Evolutionary conservation across 768 basidiomycete genomes (phyloP), one percentile per base, ranked within the genome.

Genomic region (Phaeotremella skinneri): DNA sequence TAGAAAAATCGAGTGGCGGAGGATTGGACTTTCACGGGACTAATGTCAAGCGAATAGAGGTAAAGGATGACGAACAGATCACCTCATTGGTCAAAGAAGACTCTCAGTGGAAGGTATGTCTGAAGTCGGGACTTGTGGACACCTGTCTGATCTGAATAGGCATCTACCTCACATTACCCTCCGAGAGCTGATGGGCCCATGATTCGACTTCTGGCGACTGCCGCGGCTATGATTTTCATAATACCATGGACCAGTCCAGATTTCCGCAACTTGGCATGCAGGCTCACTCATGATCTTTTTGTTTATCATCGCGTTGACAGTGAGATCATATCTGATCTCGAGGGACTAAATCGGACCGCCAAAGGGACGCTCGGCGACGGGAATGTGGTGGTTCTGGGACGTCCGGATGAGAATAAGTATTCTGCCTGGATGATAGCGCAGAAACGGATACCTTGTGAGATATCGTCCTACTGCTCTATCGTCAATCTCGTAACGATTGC

Each of bases 271-370:
- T 74, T 85, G 2, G 90, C 88, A 2, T 71, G 81, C 11, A 81
- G 90, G 13, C 77, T 92, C 23, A 84, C 86, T 2, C 84, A 90
- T 69, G 82, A 84, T 60, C 78, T 91, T 17, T 77, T 83, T 30
- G 67, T 83, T 0, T 90, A 87, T 75, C 87, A 89, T 69, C 81
- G 83, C 58, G 73, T 92, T 21, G 89, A 91, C 61, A 73, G 83
- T 0, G 81, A 84, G 49, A 84, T 93, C 43, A 64, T 85, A 50
- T 62, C 71, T 31, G 81, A 81, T 62, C 55, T 72, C 2, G 81
- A 82, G 61, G 81, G 79, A 0, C 39, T 69, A 9, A 17, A 45
- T 21, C 20, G 59, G 42, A 32, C 57, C 1, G 60, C 62, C 6
- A 51, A 37, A 29, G 56, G 45, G 3, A 27, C 14, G 0, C 21